Conservation (phyloP, 768 basidiomycete species). For the Sarcomyxa edulis region DNA sequence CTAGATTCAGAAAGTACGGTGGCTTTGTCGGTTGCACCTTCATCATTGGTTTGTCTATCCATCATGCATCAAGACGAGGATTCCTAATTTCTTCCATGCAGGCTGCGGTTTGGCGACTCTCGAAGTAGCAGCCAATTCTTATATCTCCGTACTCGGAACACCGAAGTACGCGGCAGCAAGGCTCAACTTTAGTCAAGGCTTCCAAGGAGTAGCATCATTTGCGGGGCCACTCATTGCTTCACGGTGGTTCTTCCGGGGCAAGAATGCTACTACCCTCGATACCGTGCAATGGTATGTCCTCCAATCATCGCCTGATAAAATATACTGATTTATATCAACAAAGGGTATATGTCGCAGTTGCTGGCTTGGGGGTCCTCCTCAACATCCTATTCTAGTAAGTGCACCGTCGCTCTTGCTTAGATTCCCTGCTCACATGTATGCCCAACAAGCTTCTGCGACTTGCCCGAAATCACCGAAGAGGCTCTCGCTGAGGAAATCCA, state of each 20-base stretch:
- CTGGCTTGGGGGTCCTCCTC: constrained; percentile 54
- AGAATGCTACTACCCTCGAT: constrained; percentile 53
- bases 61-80: constrained; percentile 5
- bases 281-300: constrained; percentile 59
- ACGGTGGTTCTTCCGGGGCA: constrained; percentile 67
- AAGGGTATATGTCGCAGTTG: constrained; percentile 66
- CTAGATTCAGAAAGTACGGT: constrained; percentile 59
- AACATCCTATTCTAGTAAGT: constrained; percentile 62
- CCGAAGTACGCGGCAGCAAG: constrained; percentile 70
- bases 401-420: not conserved
- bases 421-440: constrained; percentile 2
- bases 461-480: constrained; percentile 70
- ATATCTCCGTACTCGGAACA: constrained; percentile 63
- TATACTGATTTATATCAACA: not conserved
- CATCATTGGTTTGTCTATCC: constrained; percentile 45
- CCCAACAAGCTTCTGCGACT: constrained; percentile 52
- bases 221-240: constrained; percentile 72
- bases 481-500: constrained; percentile 48
- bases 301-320: constrained; percentile 4
- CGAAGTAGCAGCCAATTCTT: constrained; percentile 78
- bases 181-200: constrained; percentile 76
- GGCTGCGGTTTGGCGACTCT: constrained; percentile 63
- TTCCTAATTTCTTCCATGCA: constrained; percentile 16
- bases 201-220: constrained; percentile 73
- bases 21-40: constrained; percentile 75